Evolutionary conservation across 495 filamentous ascomycete species (phyloP), one percentile per base, ranked within the genome.

Genomic region (Aspergillus incahuasiensis): DNA sequence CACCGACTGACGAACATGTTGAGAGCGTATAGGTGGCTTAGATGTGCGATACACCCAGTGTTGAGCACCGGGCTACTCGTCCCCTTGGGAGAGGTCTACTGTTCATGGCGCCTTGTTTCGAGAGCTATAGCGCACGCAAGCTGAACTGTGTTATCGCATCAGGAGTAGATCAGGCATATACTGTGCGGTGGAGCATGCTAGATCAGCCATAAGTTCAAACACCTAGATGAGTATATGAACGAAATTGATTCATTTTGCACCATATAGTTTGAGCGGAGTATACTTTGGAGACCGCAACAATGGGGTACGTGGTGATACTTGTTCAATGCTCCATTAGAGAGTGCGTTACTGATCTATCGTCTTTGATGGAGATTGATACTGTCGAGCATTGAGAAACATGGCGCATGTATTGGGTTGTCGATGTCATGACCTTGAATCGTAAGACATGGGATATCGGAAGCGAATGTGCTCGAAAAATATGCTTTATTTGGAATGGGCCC

Each of bases 1-100:
- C 35, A 15, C 12, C 18, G 7, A 30, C 20, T 2, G 58, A 60
- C 35, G 58, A 56, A 38, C 52, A 60, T 18, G 46, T 56, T n/a
- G 58, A 60, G 28, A 42, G 43, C 24, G 45, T 47, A 5, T 32
- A 47, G 45, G 20, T 15, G 13, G 25, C 25, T 22, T 22, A 24
- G 32, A 32, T 5, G 24, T 13, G 47, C 12, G 30, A 11, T 38
- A 34, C 28, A 9, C 18, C 48, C 39, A 40, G 15, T 43, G 49
- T 32, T 47, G 52, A 35, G 52, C 42, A 25, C 28, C 24, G 40
- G 15, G 5, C 19, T 39, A 15, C 3, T 46, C 43, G 13, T 11
- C 6, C 13, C 22, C 5, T n/a, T 46, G 21, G 2, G 22, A 46
- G 43, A 6, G 11, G 22, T 46, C 11, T 24, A 40, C 8, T 38